Evolutionary conservation across 1,284 basidiomycete species (phyloP), one percentile per base, ranked within the genome.

Genomic region (Melampsora americana): DNA sequence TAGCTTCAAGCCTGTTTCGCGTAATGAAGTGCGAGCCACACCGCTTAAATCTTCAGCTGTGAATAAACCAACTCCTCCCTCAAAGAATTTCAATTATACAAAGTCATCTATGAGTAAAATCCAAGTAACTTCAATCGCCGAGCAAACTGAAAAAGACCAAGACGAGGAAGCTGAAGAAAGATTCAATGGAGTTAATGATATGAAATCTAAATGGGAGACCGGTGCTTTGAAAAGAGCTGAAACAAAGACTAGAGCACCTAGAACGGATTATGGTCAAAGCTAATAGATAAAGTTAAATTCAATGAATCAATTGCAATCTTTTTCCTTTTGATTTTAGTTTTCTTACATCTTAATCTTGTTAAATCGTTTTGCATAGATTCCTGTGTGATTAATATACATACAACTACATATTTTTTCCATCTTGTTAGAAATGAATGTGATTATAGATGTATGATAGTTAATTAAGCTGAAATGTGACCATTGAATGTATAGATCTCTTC

Each of bases 131-230:
- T 44, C 28, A 44, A 23, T 39, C 6, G n/a, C 64, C 0, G 32
- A 16, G 12, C 28, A 66, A 35, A 1, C 12, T 44, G 32, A 66
- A 39, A 35, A 44, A 18, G 5, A 42, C 14, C 26, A 28, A 5
- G 30, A 39, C 2, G 68, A 56, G 6, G 32, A 44, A 12, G 59
- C 26, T 4, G 70, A 66, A 1, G 42, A 53, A 26, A 32, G 3
- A 1, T 73, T 73, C 35, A 56, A 42, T 28, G 44, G 61, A 12
- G 70, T 73, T 28, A 35, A 53, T 35, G 32, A 73, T 20, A 23
- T 75, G 35, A 75, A 75, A 53, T 68, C 53, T 16, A 68, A 42
- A 30, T 75, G 73, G 73, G 73, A 75, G 66, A 61, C 65, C 5
- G 73, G 73, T 1, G 28, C 53, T 5, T n/a, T 75, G 14, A 35